Conservation (phyloP, 2,329 filamentous ascomycete genomes). For the Rhynchosporium secalis region DNA sequence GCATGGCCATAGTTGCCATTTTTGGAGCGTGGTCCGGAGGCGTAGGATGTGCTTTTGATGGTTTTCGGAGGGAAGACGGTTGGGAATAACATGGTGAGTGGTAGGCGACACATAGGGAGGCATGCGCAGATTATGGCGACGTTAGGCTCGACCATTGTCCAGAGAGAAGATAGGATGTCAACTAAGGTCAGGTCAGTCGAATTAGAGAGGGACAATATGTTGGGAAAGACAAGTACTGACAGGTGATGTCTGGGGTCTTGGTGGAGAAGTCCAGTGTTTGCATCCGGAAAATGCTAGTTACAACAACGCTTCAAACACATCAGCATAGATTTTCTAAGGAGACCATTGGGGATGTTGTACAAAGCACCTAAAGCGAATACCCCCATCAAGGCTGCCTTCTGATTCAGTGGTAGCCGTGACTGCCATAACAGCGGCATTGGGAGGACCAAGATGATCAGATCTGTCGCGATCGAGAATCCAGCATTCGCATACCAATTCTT, state of each 20-base stretch:
- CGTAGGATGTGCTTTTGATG: background rate
- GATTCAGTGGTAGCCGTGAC: constrained; percentile 34
- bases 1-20: constrained; percentile 15
- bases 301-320: constrained; percentile 32
- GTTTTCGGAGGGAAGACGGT: constrained; percentile 25
- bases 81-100: constrained; percentile 34
- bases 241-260: constrained; percentile 27
- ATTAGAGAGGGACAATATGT: background rate
- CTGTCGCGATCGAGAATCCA: constrained; percentile 41
- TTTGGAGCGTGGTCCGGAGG: constrained; percentile 1
- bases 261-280: constrained; percentile 37
- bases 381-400: constrained; percentile 51
- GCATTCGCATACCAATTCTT: constrained; percentile 52
- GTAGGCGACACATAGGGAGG: constrained; percentile 42
- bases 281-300: constrained; percentile 40
- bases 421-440: constrained; percentile 40
- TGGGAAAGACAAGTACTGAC: constrained; percentile 9
- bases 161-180: constrained; percentile 36
- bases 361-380: constrained; percentile 43
- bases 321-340: background rate
- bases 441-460: constrained; percentile 40
- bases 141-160: constrained; percentile 43
- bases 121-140: constrained; percentile 43
- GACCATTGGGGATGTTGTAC: constrained; percentile 33
- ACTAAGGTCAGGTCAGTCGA: background rate